Conservation (phyloP, 129 eudicot genomes). For the Arctium lappa region DNA sequence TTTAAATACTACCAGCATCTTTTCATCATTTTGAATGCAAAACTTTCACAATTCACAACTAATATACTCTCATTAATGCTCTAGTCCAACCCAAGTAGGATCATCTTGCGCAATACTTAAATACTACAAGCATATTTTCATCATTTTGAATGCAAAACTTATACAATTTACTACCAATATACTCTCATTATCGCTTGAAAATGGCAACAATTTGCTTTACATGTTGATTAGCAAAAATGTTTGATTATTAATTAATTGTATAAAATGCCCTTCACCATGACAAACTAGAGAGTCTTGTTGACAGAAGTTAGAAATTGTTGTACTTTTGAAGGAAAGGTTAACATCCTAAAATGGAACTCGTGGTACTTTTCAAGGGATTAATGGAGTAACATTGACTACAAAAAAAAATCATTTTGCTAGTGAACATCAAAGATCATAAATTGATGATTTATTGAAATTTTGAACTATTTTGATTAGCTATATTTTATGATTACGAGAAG, state of each 20-base stretch:
- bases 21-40: background rate
- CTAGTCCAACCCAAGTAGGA: background rate
- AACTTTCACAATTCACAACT: background rate
- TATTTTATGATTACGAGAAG: no score
- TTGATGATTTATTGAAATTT: background rate
- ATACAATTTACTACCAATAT: background rate
- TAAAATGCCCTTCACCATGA: background rate
- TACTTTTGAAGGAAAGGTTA: background rate
- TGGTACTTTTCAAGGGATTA: background rate
- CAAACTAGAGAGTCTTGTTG: background rate
- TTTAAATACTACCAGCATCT: background rate
- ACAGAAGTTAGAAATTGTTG: background rate
- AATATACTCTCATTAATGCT: background rate
- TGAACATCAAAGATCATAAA: background rate
- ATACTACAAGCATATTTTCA: background rate
- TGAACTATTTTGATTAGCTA: background rate
- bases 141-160: background rate
- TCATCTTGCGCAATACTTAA: slow-evolving; percentile 5
- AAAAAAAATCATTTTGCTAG: background rate
- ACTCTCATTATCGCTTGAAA: background rate
- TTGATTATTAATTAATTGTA: background rate
- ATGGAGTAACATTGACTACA: background rate
- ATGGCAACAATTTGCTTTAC: no score
- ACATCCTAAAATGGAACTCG: background rate
- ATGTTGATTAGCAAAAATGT: background rate